Evolutionary conservation across 1,284 basidiomycete genomes (phyloP).

Genomic region (Pyrrhoderma noxium): DNA sequence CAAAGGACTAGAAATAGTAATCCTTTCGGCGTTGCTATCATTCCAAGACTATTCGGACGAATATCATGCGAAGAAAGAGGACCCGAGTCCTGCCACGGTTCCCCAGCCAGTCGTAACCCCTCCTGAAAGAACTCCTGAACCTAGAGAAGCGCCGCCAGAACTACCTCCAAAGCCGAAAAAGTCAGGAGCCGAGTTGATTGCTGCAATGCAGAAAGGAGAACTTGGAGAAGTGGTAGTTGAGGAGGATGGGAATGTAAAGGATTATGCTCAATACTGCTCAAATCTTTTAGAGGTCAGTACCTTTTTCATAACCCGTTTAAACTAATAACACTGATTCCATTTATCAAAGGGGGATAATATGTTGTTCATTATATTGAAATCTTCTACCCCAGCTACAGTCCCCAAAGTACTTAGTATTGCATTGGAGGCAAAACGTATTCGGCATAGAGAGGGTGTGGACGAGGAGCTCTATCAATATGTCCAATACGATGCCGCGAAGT

Average conservation of each 20-base stretch:
- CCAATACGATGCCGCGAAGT: constrained; percentile 48
- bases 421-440: constrained; percentile 67
- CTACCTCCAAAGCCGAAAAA: constrained; percentile 41
- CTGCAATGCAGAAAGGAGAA: constrained; percentile 61
- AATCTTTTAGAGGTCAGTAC: constrained; percentile 54
- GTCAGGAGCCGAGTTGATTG: constrained; percentile 56
- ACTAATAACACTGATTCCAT: not conserved
- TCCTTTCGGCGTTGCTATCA: constrained; percentile 67
- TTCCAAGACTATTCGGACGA: constrained; percentile 68
- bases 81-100: constrained; percentile 15
- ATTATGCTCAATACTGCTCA: constrained; percentile 65
- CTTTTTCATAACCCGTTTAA: not conserved
- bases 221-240: constrained; percentile 68
- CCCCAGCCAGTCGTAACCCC: constrained; percentile 17
- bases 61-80: constrained; percentile 33
- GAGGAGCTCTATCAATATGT: constrained; percentile 75
- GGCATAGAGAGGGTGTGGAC: constrained; percentile 64
- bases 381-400: constrained; percentile 56
- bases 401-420: constrained; percentile 74
- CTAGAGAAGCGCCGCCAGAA: constrained; percentile 41
- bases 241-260: constrained; percentile 53
- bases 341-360: constrained; percentile 60
- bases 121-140: constrained; percentile 7
- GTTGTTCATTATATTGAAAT: constrained; percentile 68
- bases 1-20: constrained; percentile 76